These are phyloP conservation scores for Persicaria tinctoria DNA, from an alignment of 148 eudicot genomes.

Conservation along the genomic window DNA sequence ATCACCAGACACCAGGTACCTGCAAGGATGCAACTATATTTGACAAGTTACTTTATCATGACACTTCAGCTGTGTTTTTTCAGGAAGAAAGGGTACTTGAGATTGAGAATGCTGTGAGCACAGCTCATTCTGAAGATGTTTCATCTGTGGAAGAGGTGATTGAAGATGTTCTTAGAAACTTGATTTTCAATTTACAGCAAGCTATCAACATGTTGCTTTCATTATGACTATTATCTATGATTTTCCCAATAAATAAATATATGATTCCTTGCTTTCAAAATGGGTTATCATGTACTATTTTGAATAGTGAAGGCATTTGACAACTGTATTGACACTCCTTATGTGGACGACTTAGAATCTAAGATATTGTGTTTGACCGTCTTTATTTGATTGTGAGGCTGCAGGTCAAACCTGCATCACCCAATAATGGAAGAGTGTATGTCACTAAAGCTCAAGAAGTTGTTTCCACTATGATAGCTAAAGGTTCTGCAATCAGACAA, in stretches of 20 bases:
- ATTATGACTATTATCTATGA: neutral
- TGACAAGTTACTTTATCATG: too few species aligned
- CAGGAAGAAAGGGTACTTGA: conserved; percentile 50
- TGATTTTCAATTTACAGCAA: neutral
- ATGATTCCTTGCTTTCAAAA: neutral
- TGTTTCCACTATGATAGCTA: conserved; percentile 83
- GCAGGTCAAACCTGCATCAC: conserved; percentile 43
- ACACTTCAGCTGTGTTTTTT: conserved; percentile 3
- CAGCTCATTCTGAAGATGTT: conserved; percentile 28
- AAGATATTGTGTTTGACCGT: neutral
- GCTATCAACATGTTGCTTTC: neutral
- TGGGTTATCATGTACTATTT: neutral
- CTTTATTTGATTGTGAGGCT: neutral
- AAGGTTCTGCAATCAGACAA: conserved; percentile 80
- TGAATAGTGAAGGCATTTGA: neutral
- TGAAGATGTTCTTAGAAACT: neutral
- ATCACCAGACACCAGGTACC: neutral
- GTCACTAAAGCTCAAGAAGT: conserved; percentile 92
- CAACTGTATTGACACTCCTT: neutral
- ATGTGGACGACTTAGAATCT: neutral
- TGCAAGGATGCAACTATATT: neutral
- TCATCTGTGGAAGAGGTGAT: conserved; percentile 42
- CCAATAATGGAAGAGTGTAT: conserved; percentile 50
- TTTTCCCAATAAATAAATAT: neutral
- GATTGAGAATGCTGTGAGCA: conserved; percentile 35